phyloP scores from a whole-genome alignment of 177 flowering plant species.

The Vitis hybrid region DNA sequence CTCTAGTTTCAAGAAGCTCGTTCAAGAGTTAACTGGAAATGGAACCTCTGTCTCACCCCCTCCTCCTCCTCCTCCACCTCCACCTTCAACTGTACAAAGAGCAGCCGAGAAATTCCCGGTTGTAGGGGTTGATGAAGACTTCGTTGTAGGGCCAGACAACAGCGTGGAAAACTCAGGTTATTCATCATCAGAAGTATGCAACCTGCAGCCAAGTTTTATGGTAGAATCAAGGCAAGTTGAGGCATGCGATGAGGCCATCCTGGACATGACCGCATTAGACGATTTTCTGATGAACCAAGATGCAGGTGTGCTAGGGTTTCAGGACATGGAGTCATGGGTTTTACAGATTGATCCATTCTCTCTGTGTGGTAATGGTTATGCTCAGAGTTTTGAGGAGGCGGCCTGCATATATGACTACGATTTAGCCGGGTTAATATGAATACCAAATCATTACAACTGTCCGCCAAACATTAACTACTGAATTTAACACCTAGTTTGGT shows the following conservation, averaged over 20 bases:
- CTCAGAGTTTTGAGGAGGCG: constrained; percentile 19
- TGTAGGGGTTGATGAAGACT: background rate
- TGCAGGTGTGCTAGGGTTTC: constrained; percentile 8
- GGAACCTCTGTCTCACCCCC: background rate
- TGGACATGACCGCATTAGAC: constrained; percentile 11
- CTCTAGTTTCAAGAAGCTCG: constrained; percentile 39
- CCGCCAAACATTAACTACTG: background rate
- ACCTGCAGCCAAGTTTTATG: background rate
- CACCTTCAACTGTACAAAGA: background rate
- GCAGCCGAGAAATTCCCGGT: constrained; percentile 14
- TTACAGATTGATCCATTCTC: constrained; percentile 25
- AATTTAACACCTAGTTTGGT: too few species aligned
- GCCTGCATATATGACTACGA: constrained; percentile 31
- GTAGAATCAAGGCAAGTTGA: background rate
- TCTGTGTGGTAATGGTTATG: constrained; percentile 6
- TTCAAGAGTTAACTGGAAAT: constrained; percentile 49
- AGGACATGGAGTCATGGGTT: constrained; percentile 32
- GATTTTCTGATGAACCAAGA: constrained; percentile 10
- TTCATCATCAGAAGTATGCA: background rate
- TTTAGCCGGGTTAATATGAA: constrained; percentile 16
- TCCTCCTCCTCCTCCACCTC: background rate
- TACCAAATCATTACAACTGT: background rate
- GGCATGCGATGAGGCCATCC: constrained; percentile 10
- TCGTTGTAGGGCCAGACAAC: constrained; percentile 14
- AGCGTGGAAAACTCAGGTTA: constrained; percentile 9